These are phyloP conservation scores for Kodamaea arcana DNA, from an alignment of 1,139 yeast species.

Conservation along the genomic window DNA sequence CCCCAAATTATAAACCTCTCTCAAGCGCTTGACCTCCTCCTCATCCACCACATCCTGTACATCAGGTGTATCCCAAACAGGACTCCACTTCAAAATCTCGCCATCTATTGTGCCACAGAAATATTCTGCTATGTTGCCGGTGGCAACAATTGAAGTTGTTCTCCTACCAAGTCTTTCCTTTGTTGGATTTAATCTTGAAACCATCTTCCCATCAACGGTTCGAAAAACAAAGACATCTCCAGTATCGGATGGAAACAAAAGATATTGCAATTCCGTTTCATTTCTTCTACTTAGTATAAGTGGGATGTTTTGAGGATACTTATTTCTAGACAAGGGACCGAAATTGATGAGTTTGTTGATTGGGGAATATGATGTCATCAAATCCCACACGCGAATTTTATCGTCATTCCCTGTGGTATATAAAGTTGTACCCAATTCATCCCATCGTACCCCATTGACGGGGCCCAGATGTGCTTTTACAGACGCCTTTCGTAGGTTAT, in stretches of 20 bases:
- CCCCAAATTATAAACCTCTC: neutral
- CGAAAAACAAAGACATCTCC: slow-evolving; percentile 72
- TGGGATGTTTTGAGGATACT: slow-evolving; percentile 48
- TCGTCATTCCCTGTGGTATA: slow-evolving; percentile 75
- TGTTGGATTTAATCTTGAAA: slow-evolving; percentile 43
- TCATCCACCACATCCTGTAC: slow-evolving; percentile 6
- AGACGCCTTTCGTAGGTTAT: slow-evolving; percentile 30
- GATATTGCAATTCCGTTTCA: slow-evolving; percentile 52
- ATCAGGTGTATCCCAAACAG: slow-evolving; percentile 23
- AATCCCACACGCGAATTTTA: slow-evolving; percentile 71
- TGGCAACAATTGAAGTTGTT: slow-evolving; percentile 48
- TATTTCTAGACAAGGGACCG: slow-evolving; percentile 74
- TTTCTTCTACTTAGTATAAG: slow-evolving; percentile 38
- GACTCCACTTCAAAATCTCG: slow-evolving; percentile 50
- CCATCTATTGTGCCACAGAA: slow-evolving; percentile 59
- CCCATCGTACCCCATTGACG: slow-evolving; percentile 74
- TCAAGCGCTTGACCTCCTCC: slow-evolving; percentile 3
- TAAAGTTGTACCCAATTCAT: slow-evolving; percentile 54
- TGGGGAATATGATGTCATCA: slow-evolving; percentile 44
- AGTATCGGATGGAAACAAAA: slow-evolving; percentile 72
- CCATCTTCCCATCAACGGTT: slow-evolving; percentile 59
- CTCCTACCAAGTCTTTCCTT: slow-evolving; percentile 34
- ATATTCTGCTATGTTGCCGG: slow-evolving; percentile 42
- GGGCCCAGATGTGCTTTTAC: slow-evolving; percentile 70
- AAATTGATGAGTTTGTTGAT: slow-evolving; percentile 65